Conservation (phyloP, 2,329 filamentous ascomycete genomes). For the Tothia fuscella region DNA sequence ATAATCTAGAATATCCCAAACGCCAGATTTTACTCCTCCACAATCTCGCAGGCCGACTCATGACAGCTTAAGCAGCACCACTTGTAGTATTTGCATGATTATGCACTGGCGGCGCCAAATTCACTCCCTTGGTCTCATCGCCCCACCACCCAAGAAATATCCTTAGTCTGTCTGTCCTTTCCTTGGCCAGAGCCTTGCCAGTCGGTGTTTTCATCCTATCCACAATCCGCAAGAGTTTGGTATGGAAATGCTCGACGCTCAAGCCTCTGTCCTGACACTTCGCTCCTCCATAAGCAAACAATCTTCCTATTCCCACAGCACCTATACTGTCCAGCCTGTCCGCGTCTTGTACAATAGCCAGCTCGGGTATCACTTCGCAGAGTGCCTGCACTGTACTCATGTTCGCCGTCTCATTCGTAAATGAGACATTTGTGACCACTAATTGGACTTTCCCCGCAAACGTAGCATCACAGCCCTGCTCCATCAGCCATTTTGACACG, state of each 20-base stretch:
- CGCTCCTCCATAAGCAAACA: constrained; percentile 65
- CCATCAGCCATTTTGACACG: constrained; percentile 43
- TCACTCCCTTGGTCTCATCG: constrained; percentile 35
- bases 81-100: no score
- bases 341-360: constrained; percentile 82
- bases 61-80: no score
- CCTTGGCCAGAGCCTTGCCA: constrained; percentile 37
- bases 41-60: no score
- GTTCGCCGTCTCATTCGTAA: constrained; percentile 56
- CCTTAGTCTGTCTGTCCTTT: constrained; percentile 36
- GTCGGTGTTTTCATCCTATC: constrained; percentile 47
- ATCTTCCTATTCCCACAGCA: constrained; percentile 68
- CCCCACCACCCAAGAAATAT: constrained; percentile 44
- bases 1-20: no score
- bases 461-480: constrained; percentile 41
- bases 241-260: constrained; percentile 52
- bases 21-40: no score
- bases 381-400: not conserved
- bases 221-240: constrained; percentile 58
- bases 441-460: constrained; percentile 57
- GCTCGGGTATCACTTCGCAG: constrained; percentile 41
- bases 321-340: constrained; percentile 88
- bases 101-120: no score
- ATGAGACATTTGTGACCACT: constrained; percentile 68
- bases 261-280: constrained; percentile 41